A percentile compares a stretch with the other conserved stretches of the same genome.
These are phyloP conservation scores for Penium margaritaceum DNA, from an alignment of 139 green algal species.

Conservation along the genomic window DNA sequence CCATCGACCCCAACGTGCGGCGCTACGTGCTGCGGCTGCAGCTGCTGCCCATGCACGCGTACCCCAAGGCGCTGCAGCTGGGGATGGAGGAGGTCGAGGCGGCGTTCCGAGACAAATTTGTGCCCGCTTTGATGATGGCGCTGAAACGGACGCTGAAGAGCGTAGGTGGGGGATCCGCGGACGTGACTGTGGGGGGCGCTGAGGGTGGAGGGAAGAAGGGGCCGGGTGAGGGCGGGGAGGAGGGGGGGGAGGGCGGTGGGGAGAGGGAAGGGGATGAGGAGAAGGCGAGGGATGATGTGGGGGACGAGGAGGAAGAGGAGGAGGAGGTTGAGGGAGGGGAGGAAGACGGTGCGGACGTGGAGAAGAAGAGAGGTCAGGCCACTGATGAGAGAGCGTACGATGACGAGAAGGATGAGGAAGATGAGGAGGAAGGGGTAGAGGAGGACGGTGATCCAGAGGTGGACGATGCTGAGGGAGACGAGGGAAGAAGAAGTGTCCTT, in stretches of 20 bases:
- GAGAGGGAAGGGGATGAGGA: constrained; percentile 41
- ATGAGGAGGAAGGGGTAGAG: constrained; percentile 8
- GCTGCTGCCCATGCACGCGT: constrained; percentile 54
- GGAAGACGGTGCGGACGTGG: too few relatives aligned
- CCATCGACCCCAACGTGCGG: constrained; percentile 9
- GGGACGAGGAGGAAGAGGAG: constrained; percentile 6
- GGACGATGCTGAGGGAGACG: too few relatives aligned
- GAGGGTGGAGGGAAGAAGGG: not conserved
- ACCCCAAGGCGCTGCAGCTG: constrained; percentile 64
- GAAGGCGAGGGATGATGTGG: constrained; percentile 33
- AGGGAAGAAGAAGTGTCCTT: too few relatives aligned
- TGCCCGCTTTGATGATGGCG: constrained; percentile 49
- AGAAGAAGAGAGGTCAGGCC: too few relatives aligned
- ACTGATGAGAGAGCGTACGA: not conserved
- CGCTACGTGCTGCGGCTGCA: constrained; percentile 41
- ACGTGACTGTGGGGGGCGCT: constrained; percentile 8
- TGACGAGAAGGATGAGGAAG: not conserved
- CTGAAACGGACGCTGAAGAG: constrained; percentile 51
- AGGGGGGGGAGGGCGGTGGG: constrained; percentile 20
- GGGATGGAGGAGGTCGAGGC: constrained; percentile 60
- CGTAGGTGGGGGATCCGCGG: constrained; percentile 7
- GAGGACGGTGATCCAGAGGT: constrained; percentile 11
- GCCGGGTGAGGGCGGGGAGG: constrained; percentile 43
- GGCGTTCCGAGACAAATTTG: constrained; percentile 62
- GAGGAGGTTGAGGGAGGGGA: not conserved